Evolutionary conservation across 1,284 basidiomycete genomes (phyloP).

Genomic region (Sporisorium scitamineum): DNA sequence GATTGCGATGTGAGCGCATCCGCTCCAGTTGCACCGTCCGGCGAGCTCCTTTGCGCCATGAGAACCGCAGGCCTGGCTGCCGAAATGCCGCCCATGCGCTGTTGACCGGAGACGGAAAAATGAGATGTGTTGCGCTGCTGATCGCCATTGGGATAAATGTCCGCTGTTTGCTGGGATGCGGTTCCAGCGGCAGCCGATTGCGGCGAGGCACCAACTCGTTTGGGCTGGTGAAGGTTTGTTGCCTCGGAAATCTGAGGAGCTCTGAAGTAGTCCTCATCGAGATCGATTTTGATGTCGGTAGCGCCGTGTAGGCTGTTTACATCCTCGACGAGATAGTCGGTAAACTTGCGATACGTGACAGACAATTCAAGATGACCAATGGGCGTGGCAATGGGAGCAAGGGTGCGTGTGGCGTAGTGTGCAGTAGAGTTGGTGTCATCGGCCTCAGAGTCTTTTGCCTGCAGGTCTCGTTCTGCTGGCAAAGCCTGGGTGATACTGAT

Average conservation of each 20-base stretch:
- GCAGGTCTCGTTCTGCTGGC: constrained; percentile 3
- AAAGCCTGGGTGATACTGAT: constrained; percentile 11
- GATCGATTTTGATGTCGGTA: constrained; percentile 36
- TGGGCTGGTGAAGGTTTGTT: constrained; percentile 2
- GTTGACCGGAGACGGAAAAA: constrained; percentile 11
- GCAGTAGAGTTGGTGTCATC: background rate
- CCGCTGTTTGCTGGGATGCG: background rate
- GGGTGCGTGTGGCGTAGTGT: constrained; percentile 23
- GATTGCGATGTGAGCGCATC: constrained; percentile 32
- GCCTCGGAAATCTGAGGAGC: constrained; percentile 10
- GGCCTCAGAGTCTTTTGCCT: background rate
- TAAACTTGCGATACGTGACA: constrained; percentile 48
- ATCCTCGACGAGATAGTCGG: constrained; percentile 50
- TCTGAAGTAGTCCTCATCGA: constrained; percentile 61
- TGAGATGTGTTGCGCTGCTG: constrained; percentile 1
- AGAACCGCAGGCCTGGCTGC: constrained; percentile 33
- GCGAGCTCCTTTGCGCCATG: constrained; percentile 21
- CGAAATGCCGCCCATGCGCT: constrained; percentile 43
- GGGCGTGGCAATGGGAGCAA: constrained; percentile 32
- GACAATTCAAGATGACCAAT: constrained; percentile 42
- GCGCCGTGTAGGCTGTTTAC: constrained; percentile 22
- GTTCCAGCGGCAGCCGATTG: background rate
- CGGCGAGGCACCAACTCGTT: background rate
- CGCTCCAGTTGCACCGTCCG: constrained; percentile 8
- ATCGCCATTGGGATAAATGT: background rate